Percentiles rank a stretch among this genome's conserved stretches.
Conservation (phyloP, 257 asterid genomes). For the Nyctanthes arbortristis region DNA sequence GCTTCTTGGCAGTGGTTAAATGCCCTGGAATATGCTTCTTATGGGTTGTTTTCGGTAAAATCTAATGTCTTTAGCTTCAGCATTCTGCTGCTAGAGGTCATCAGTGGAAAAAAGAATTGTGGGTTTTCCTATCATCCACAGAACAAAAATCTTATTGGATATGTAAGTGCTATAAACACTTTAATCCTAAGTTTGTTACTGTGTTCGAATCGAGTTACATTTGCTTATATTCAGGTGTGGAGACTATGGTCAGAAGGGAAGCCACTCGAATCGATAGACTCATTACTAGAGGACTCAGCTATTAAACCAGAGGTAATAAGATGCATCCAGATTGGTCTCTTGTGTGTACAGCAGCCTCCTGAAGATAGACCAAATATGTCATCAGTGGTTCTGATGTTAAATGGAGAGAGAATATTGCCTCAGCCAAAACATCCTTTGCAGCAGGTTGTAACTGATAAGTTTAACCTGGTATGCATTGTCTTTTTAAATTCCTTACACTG, state of each 20-base stretch:
- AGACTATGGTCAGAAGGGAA: constrained; percentile 38
- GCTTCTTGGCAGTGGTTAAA: constrained; percentile 34
- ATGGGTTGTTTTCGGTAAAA: too few relatives aligned
- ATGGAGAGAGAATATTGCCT: constrained; percentile 31
- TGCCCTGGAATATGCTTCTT: constrained; percentile 37
- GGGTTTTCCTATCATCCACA: constrained; percentile 13
- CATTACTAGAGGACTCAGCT: constrained; percentile 5
- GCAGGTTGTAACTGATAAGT: too few relatives aligned
- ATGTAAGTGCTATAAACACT: constrained; percentile 10
- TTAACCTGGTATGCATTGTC: too few relatives aligned
- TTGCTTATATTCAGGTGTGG: constrained; percentile 34
- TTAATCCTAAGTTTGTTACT: neutral
- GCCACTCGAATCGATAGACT: constrained; percentile 26
- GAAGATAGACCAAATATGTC: too few relatives aligned
- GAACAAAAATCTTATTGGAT: too few relatives aligned
- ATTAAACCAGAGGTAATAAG: constrained; percentile 20
- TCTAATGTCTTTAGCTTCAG: constrained; percentile 42
- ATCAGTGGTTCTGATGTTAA: constrained; percentile 36
- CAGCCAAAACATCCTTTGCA: constrained; percentile 44
- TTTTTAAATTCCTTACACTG: too few relatives aligned
- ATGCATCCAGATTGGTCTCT: constrained; percentile 36
- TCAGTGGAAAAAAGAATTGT: constrained; percentile 32
- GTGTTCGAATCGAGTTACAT: neutral
- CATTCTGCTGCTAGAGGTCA: constrained; percentile 29
- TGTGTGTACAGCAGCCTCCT: too few relatives aligned